phyloP scores from a whole-genome alignment of 2,329 filamentous ascomycete genomes.

The Dothistroma septosporum region DNA sequence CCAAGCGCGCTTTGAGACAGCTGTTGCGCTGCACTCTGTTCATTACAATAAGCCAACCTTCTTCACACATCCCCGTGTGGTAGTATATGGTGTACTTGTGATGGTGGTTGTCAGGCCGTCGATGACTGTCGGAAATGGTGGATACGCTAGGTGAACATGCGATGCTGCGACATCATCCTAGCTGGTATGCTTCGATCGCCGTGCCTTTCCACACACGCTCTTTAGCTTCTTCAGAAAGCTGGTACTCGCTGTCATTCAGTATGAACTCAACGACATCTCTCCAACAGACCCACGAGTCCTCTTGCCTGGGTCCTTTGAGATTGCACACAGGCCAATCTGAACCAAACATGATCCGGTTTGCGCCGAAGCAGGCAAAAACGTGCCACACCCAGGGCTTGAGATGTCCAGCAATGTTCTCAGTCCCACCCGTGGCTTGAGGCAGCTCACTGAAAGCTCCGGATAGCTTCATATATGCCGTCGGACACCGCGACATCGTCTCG shows the following conservation, averaged over 20 bases:
- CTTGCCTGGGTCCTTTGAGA: constrained; percentile 54
- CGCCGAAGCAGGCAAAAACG: constrained; percentile 67
- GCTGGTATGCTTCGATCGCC: constrained; percentile 64
- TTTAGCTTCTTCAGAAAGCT: constrained; percentile 58
- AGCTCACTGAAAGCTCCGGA: constrained; percentile 82
- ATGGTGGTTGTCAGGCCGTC: too few relatives aligned
- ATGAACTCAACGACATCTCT: constrained; percentile 63
- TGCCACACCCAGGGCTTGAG: constrained; percentile 68
- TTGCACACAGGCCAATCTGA: constrained; percentile 94
- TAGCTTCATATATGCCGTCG: constrained; percentile 82
- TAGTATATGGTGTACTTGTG: too few relatives aligned
- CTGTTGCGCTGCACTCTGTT: too few relatives aligned
- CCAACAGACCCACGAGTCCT: constrained; percentile 72
- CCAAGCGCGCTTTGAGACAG: too few relatives aligned
- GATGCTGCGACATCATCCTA: constrained; percentile 20
- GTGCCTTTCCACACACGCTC: constrained; percentile 68
- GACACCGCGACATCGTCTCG: constrained; percentile 60
- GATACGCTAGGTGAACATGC: too few relatives aligned
- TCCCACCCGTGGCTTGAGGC: constrained; percentile 46
- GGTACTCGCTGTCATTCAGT: constrained; percentile 43
- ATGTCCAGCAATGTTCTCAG: constrained; percentile 56
- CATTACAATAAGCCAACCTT: too few relatives aligned
- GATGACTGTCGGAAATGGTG: too few relatives aligned
- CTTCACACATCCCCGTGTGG: too few relatives aligned
- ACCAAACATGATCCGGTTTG: constrained; percentile 76